Evolutionary conservation across 2,329 filamentous ascomycete species (phyloP), one percentile per base, ranked within the genome.

Genomic region (Penicillium sp.): DNA sequence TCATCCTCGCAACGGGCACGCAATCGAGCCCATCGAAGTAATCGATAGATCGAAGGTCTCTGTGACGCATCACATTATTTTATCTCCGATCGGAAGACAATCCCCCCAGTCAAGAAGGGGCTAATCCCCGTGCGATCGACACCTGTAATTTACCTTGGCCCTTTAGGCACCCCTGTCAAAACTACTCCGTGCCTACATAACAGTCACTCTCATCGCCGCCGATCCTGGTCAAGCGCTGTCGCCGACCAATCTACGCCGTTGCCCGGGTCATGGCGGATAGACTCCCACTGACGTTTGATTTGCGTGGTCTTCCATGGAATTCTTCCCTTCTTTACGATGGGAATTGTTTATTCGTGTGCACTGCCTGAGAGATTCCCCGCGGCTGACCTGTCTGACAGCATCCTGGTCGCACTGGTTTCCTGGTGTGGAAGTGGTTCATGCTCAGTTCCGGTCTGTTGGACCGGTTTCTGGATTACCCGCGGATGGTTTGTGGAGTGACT

Each of bases 371-470:
- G 50, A 47, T 40, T 28, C 13, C 24, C 22, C 26, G 26, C 45
- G 40, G 58, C 56, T 68, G 64, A 69, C 64, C 60, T 67, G 65
- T 65, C 56, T 59, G 56, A 62, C 53, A 62, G 50, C 44, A 10
- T 24, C 13, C n/a, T 10, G n/a, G 8, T 53, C 26, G 28, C 47
- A 50, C 47, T 33, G n/a, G 10, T 51, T 51, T 51, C 47, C 47
- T 22, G 30, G 22, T 30, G n/a, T 22, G 47, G 51, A 53, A 53
- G 22, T 40, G 22, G 51, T 26, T 38, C 33, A 22, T 40, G 19
- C 50, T 54, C 58, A 2, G 35, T 40, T 40, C 37, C 24, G 30
- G 22, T 37, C 26, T 24, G 19, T 17, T 50, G 47, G 26, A 33
- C 8, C 47, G 6, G 49, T 53, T 47, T 19, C 19, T 40, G 49